Conservation (phyloP, 2,329 filamentous ascomycete genomes). For the Drechmeria coniospora region DNA sequence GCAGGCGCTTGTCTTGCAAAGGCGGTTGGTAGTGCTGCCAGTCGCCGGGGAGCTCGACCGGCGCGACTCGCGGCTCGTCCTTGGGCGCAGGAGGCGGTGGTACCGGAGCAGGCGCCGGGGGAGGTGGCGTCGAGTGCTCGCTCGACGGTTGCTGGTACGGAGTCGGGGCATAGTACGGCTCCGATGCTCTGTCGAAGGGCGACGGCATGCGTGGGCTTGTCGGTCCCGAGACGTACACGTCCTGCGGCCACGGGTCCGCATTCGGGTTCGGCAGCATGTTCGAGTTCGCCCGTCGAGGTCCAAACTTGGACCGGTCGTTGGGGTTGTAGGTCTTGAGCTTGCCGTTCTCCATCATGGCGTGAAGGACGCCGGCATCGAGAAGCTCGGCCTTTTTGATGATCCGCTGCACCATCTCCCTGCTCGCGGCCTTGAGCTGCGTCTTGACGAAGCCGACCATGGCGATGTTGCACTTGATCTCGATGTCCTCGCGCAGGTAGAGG, state of each 20-base stretch:
- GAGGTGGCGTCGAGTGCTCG: slow-evolving; percentile 8
- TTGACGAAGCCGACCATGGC: slow-evolving; percentile 51
- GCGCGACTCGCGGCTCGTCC: slow-evolving; percentile 10
- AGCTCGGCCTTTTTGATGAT: slow-evolving; percentile 59
- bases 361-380: slow-evolving; percentile 47
- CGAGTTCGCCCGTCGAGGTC: slow-evolving; percentile 3
- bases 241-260: neutral
- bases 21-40: slow-evolving; percentile 23
- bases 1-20: slow-evolving; percentile 11
- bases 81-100: slow-evolving; percentile 12
- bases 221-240: neutral
- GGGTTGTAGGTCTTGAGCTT: slow-evolving; percentile 44
- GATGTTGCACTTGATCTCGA: slow-evolving; percentile 55
- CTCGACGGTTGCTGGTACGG: too few species aligned
- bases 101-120: slow-evolving; percentile 7
- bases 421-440: slow-evolving; percentile 48
- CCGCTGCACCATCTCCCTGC: slow-evolving; percentile 50
- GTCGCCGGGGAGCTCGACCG: slow-evolving; percentile 33
- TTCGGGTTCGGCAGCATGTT: neutral
- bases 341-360: slow-evolving; percentile 53
- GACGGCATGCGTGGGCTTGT: neutral
- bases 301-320: slow-evolving; percentile 27
- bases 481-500: slow-evolving; percentile 53
- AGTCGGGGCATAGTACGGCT: neutral
- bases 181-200: neutral